Evolutionary conservation across 352 stramenopile species (phyloP).

Genomic region (Pythium volutum): DNA sequence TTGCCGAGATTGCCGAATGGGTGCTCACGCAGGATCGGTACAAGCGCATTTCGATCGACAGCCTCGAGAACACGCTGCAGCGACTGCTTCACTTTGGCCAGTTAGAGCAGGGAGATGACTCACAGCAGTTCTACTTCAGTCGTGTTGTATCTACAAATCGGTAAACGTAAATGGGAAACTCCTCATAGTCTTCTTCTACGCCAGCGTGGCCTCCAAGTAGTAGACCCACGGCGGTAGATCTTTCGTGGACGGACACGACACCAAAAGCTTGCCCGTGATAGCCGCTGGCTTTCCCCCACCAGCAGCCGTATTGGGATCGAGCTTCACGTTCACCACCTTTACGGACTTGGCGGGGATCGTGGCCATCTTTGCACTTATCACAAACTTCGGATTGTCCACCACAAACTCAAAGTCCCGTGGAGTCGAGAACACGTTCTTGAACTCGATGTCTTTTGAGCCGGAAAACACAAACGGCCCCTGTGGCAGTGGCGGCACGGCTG

Average conservation of each 20-base stretch:
- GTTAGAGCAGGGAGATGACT: constrained; percentile 33
- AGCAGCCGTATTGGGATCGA: constrained; percentile 31
- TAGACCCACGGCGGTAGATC: constrained; percentile 86
- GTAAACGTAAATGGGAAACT: neutral
- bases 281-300: neutral
- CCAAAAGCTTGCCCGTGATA: constrained; percentile 71
- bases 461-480: constrained; percentile 80
- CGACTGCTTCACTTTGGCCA: constrained; percentile 27
- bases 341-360: constrained; percentile 69
- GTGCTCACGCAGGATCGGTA: constrained; percentile 47
- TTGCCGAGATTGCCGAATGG: constrained; percentile 47
- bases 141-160: neutral
- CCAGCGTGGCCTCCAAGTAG: constrained; percentile 59
- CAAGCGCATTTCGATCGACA: constrained; percentile 44
- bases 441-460: constrained; percentile 72
- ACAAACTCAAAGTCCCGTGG: constrained; percentile 73
- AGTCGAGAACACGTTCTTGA: constrained; percentile 89
- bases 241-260: constrained; percentile 66
- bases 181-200: neutral
- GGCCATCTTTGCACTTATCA: constrained; percentile 44
- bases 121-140: constrained; percentile 30
- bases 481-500: constrained; percentile 70
- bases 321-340: constrained; percentile 56
- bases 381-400: constrained; percentile 77
- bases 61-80: constrained; percentile 44